Conservation (phyloP, 1,284 basidiomycete species). For the Malassezia nana region DNA sequence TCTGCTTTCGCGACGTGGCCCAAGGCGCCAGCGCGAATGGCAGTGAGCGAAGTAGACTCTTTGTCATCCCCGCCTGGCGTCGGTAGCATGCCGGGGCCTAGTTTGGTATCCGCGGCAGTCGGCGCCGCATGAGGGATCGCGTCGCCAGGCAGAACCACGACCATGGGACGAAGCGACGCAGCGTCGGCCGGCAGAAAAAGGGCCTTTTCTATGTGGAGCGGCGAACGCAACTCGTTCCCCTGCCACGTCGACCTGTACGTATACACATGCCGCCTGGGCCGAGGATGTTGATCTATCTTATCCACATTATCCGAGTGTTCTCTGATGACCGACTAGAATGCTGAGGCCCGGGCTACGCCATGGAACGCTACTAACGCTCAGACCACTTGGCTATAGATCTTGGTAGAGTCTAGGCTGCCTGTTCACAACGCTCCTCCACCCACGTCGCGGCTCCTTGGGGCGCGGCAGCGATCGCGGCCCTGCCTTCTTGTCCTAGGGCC, state of each 20-base stretch:
- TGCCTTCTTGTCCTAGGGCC: no score
- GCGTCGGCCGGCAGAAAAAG: background rate
- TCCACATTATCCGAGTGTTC: constrained; percentile 21
- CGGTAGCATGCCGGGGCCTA: constrained; percentile 31
- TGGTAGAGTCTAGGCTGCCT: no score
- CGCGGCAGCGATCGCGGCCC: no score
- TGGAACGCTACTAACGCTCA: background rate
- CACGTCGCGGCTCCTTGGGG: no score
- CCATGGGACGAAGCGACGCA: constrained; percentile 16
- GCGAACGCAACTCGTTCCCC: background rate
- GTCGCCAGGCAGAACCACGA: constrained; percentile 34
- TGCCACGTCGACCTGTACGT: background rate
- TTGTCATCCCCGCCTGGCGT: background rate
- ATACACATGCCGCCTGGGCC: background rate
- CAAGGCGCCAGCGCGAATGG: constrained; percentile 24
- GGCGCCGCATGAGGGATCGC: constrained; percentile 15
- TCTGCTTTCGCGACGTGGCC: constrained; percentile 19
- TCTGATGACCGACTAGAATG: background rate
- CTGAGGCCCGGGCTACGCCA: background rate
- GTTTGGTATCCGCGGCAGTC: constrained; percentile 20
- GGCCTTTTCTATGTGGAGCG: background rate
- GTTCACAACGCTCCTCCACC: no score
- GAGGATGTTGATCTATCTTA: constrained; percentile 10
- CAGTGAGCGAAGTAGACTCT: constrained; percentile 16
- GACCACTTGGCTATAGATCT: no score